These are phyloP conservation scores for Alternaria sp. DNA, from an alignment of 2,329 filamentous ascomycete species.

Conservation along the genomic window DNA sequence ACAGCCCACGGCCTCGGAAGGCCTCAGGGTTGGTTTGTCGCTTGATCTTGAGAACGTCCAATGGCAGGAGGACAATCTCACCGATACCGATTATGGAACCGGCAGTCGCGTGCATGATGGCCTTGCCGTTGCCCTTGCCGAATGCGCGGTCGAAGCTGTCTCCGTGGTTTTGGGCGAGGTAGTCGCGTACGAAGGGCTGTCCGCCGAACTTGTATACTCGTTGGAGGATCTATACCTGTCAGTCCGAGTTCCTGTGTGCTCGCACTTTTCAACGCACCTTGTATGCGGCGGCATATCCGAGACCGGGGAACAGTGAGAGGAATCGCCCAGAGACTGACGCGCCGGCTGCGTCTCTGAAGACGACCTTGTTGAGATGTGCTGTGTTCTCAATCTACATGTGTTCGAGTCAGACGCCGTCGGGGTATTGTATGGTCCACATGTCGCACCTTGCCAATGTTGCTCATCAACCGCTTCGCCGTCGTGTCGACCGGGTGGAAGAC, in stretches of 20 bases:
- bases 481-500: conserved; percentile 88
- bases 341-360: conserved; percentile 87
- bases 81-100: conserved; percentile 96
- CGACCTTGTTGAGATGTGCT: conserved; percentile 80
- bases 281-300: conserved; percentile 97
- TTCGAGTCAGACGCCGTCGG: conserved; percentile 21
- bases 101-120: conserved; percentile 95
- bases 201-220: conserved; percentile 99
- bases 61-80: conserved; percentile 91
- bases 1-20: conserved; percentile 89
- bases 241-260: conserved; percentile 3
- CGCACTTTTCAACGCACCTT: conserved; percentile 63
- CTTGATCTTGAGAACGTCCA: conserved; percentile 99
- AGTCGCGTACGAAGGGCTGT: conserved; percentile 93
- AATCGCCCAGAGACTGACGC: conserved; percentile 79
- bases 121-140: conserved; percentile 96
- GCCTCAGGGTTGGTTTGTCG: conserved; percentile 98
- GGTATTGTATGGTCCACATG: neutral
- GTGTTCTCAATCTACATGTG: conserved; percentile 59
- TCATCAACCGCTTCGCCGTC: conserved; percentile 98
- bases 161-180: conserved; percentile 79
- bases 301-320: conserved; percentile 92
- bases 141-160: conserved; percentile 86
- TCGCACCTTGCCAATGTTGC: conserved; percentile 80
- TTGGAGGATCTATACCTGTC: conserved; percentile 72